Percentiles rank a stretch among this genome's conserved stretches.
These are phyloP conservation scores for Cladophialophora exuberans DNA, from an alignment of 2,329 filamentous ascomycete species.

Conservation along the genomic window DNA sequence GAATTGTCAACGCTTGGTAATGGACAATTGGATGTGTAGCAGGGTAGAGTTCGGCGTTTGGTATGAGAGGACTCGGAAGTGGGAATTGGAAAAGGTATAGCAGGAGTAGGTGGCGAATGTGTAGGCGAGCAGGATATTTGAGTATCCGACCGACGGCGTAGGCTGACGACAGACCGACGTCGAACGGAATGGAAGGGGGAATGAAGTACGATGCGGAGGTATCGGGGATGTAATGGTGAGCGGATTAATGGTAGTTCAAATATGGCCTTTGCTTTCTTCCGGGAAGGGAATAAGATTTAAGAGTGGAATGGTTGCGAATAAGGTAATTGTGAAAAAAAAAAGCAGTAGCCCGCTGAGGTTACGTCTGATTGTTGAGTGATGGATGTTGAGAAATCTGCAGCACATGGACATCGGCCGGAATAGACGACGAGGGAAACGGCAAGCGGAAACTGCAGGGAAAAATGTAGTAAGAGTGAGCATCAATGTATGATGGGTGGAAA, in stretches of 20 bases:
- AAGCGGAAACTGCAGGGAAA: constrained; percentile 14
- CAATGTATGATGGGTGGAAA: neutral
- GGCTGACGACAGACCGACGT: constrained; percentile 21
- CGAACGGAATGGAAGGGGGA: constrained; percentile 24
- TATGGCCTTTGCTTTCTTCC: constrained; percentile 14
- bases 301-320: constrained; percentile 2
- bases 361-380: constrained; percentile 14
- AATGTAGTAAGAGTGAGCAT: constrained; percentile 9
- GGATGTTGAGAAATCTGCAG: constrained; percentile 13
- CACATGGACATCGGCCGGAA: constrained; percentile 12
- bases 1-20: constrained; percentile 16
- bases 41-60: constrained; percentile 8
- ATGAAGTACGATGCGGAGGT: constrained; percentile 17
- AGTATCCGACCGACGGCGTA: constrained; percentile 16
- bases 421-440: constrained; percentile 5
- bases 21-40: constrained; percentile 18
- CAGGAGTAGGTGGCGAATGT: constrained; percentile 28
- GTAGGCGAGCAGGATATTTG: constrained; percentile 22
- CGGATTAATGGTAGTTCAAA: constrained; percentile 6
- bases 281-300: constrained; percentile 7
- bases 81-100: constrained; percentile 13
- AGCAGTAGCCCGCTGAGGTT: constrained; percentile 9
- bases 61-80: constrained; percentile 18
- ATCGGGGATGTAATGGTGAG: constrained; percentile 18
- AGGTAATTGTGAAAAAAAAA: constrained; percentile 13